Evolutionary conservation across 2,329 filamentous ascomycete species (phyloP).

Genomic region (Dothidotthia symphoricarpi): DNA sequence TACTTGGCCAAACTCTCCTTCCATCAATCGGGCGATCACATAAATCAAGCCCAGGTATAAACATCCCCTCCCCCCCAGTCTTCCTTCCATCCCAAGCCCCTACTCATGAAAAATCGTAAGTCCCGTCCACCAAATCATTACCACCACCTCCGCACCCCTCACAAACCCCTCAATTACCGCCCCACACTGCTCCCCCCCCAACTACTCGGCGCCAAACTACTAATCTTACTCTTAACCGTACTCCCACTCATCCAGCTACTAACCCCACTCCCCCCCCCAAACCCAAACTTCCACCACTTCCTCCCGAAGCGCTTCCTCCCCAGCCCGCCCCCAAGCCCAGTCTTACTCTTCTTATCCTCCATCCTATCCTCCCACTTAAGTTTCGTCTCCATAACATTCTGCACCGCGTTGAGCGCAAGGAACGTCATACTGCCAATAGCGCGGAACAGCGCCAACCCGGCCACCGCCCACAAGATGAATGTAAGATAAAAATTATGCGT

Average conservation of each 20-base stretch:
- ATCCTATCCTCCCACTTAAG: conserved; percentile 56
- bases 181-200: conserved; percentile 37
- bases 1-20: no score
- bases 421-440: conserved; percentile 80
- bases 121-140: conserved; percentile 8
- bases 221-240: conserved; percentile 41
- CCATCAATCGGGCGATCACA: no score
- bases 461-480: conserved; percentile 92
- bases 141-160: conserved; percentile 1
- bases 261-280: conserved; percentile 26
- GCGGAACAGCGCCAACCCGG: conserved; percentile 80
- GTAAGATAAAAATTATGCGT: conserved; percentile 85
- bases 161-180: conserved; percentile 5
- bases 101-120: no score
- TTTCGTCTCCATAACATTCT: conserved; percentile 82
- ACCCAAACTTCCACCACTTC: conserved; percentile 18
- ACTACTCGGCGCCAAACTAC: conserved; percentile 32
- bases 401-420: conserved; percentile 77
- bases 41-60: no score
- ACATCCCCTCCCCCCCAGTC: background rate
- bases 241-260: conserved; percentile 42
- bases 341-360: conserved; percentile 30
- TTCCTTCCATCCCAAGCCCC: background rate
- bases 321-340: conserved; percentile 28
- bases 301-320: conserved; percentile 25